Conservation (phyloP, 139 green algal species). For the Coccomyxa sp. region DNA sequence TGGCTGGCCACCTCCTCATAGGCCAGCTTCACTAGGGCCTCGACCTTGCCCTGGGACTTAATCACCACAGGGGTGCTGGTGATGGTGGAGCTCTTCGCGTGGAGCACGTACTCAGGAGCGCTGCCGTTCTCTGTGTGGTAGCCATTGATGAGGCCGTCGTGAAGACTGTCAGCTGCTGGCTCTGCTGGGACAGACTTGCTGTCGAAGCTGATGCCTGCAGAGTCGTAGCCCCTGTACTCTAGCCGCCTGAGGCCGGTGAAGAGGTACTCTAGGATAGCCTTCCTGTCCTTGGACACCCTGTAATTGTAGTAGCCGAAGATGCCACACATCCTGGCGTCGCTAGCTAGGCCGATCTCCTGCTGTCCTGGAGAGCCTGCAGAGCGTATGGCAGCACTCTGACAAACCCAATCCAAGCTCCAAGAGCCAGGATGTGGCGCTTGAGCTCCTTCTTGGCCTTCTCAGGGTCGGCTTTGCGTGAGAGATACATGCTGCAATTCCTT, state of each 20-base stretch:
- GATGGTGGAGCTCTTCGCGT: too few species aligned
- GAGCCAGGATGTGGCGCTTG: conserved; percentile 38
- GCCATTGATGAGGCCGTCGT: background rate
- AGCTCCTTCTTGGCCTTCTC: conserved; percentile 56
- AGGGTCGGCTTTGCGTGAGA: conserved; percentile 37
- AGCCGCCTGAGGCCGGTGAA: conserved; percentile 87
- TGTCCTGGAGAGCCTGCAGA: conserved; percentile 40
- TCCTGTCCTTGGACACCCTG: conserved; percentile 45
- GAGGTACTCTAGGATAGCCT: conserved; percentile 79
- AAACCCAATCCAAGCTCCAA: conserved; percentile 39
- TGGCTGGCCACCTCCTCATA: conserved; percentile 24
- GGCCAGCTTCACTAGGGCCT: conserved; percentile 62
- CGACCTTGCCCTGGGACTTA: conserved; percentile 89
- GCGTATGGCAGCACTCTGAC: conserved; percentile 55
- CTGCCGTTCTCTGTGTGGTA: background rate
- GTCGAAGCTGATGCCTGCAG: conserved; percentile 87
- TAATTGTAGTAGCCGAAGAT: conserved; percentile 98
- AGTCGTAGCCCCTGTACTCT: conserved; percentile 98
- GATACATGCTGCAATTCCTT: background rate
- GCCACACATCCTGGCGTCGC: conserved; percentile 73
- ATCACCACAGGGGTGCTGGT: conserved; percentile 53
- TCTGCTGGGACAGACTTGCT: background rate
- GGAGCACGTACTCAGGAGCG: too few species aligned
- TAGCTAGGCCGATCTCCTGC: background rate
- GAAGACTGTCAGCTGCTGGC: too few species aligned